A percentile compares a stretch with the other conserved stretches of the same genome.
Evolutionary conservation across 441 rosid species (phyloP).

Genomic region (Jatropha podagrica): DNA sequence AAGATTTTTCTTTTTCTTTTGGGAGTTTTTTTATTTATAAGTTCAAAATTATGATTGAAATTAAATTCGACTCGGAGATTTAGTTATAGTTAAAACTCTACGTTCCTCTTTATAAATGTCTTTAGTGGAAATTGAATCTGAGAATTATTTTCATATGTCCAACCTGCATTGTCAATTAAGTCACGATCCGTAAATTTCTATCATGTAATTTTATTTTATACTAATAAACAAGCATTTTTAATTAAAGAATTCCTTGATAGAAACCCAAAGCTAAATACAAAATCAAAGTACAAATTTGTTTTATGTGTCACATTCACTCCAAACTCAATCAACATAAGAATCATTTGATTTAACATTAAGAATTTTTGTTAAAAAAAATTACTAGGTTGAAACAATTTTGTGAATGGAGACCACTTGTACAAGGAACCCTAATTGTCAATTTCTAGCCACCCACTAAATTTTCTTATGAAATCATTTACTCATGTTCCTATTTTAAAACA

Average conservation of each 20-base stretch:
- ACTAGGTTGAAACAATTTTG: background rate
- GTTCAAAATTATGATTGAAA: no score
- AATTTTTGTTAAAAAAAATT: background rate
- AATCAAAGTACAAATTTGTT: background rate
- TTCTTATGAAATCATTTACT: background rate
- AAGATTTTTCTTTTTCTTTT: no score
- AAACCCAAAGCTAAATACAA: background rate
- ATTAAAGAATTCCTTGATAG: background rate
- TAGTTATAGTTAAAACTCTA: no score
- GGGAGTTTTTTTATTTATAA: no score
- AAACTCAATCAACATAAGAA: background rate
- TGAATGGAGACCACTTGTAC: background rate
- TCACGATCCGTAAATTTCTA: no score
- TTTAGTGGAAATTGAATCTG: no score
- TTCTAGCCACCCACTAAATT: background rate
- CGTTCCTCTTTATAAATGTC: no score
- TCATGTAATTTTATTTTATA: background rate
- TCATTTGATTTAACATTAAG: background rate
- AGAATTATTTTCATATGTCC: no score
- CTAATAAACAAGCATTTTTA: background rate
- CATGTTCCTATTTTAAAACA: background rate
- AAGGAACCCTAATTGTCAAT: constrained; percentile 1
- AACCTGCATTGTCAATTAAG: no score
- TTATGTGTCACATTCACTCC: background rate
- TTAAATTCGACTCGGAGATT: no score